Evolutionary conservation across 352 stramenopile genomes (phyloP).

Genomic region (Pythium aphanidermatum): DNA sequence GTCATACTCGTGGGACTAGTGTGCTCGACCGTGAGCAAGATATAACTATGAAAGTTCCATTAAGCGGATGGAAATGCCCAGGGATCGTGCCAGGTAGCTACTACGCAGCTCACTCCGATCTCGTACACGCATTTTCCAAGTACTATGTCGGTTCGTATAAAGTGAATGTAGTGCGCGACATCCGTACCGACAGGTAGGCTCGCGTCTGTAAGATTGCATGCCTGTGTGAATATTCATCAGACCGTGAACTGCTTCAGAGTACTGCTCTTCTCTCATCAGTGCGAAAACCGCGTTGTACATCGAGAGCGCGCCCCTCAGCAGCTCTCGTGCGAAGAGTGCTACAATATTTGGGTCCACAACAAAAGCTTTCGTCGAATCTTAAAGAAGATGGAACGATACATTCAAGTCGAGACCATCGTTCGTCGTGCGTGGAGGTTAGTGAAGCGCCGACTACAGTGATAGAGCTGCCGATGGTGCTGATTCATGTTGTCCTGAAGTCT

Average conservation of each 20-base stretch:
- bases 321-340: slow-evolving; percentile 50
- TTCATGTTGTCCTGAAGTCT: slow-evolving; percentile 19
- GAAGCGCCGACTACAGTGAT: too few relatives aligned
- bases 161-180: slow-evolving; percentile 55
- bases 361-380: slow-evolving; percentile 67
- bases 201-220: slow-evolving; percentile 2
- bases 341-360: slow-evolving; percentile 46
- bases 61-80: slow-evolving; percentile 51
- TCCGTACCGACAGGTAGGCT: slow-evolving; percentile 54
- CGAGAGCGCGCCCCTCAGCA: slow-evolving; percentile 36
- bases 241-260: slow-evolving; percentile 31
- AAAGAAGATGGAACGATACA: slow-evolving; percentile 66
- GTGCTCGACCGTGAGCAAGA: too few relatives aligned
- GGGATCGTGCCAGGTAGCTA: slow-evolving; percentile 51
- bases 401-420: slow-evolving; percentile 48
- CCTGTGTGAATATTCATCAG: too few relatives aligned
- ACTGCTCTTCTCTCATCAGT: slow-evolving; percentile 67
- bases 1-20: too few relatives aligned
- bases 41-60: slow-evolving; percentile 38
- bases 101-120: slow-evolving; percentile 39
- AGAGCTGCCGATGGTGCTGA: background rate
- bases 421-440: slow-evolving; percentile 50
- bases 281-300: slow-evolving; percentile 47
- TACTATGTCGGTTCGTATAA: slow-evolving; percentile 58
- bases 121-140: slow-evolving; percentile 60